Evolutionary conservation across 2,329 filamentous ascomycete species (phyloP), one percentile per base, ranked within the genome.

Genomic region (Bipolaris bicolor): DNA sequence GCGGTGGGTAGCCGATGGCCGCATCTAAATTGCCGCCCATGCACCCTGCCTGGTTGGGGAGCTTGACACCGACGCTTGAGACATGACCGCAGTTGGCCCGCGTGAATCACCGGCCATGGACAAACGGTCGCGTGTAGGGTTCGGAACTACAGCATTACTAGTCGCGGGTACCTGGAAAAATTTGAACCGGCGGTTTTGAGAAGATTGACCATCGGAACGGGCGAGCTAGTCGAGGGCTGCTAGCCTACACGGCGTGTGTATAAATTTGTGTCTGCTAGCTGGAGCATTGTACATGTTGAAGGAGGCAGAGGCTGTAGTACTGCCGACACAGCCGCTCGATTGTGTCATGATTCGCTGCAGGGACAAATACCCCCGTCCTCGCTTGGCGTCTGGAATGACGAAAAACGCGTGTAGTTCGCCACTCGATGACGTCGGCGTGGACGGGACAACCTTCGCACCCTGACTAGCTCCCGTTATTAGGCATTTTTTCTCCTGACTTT

Each of bases 71-170:
- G 46, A 39, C 22, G 26, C 22, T 33, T 37, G 46, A 49, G 20
- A 34, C 46, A 49, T 24, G 46, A n/a, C 46, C 46, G 46, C 46
- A 49, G 46, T 49, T 26, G 34, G 20, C 15, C 46, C 46, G 46
- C 34, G 33, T 22, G 46, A 37, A 24, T 16, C n/a, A 34, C 46
- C 46, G 33, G 13, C 33, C 37, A 26, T 36, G 33, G 46, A 13
- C 46, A 18, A 46, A 34, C 29, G 31, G 5, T 29, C 13, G 44
- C 46, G 15, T 34, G 11, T 37, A 3, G 34, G 22, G 15, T 49
- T 36, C 9, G 22, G 33, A 13, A 15, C 15, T 7, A 7, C 16
- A 26, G 13, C 9, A 13, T 26, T 13, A 5, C 33, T 9, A 36
- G 20, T 7, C 29, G 5, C 15, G 7, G 29, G 45, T 37, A 18